Percentiles rank a stretch among this genome's conserved stretches.
Evolutionary conservation across 192 early-diverging fungal genomes (phyloP).

Genomic region (Podila minutissima): DNA sequence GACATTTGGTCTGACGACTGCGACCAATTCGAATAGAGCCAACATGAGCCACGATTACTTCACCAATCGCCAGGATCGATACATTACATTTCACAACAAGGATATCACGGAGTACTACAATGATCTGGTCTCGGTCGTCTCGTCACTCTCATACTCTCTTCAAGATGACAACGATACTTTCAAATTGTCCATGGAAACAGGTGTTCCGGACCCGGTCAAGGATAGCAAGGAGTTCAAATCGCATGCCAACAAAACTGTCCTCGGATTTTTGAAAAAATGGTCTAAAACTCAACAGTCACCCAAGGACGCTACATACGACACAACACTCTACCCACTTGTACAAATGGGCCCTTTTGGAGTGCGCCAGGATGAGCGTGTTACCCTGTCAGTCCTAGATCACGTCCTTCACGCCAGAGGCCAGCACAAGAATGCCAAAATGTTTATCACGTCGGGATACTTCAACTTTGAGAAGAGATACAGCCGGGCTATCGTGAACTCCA

Average conservation of each 20-base stretch:
- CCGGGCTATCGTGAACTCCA: constrained; percentile 64
- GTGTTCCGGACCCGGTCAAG: constrained; percentile 65
- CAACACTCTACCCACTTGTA: constrained; percentile 80
- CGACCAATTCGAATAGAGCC: constrained; percentile 67
- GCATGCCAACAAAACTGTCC: constrained; percentile 60
- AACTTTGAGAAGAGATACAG: constrained; percentile 85
- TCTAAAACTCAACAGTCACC: constrained; percentile 18
- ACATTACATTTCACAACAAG: constrained; percentile 73
- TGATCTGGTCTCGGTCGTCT: constrained; percentile 70
- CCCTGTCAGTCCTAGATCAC: constrained; percentile 70
- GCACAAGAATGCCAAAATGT: constrained; percentile 62
- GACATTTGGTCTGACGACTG: not conserved
- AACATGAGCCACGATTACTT: constrained; percentile 97
- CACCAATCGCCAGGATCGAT: constrained; percentile 94
- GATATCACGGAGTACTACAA: constrained; percentile 76
- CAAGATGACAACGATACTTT: constrained; percentile 9
- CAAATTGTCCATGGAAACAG: constrained; percentile 9
- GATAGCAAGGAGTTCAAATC: constrained; percentile 65
- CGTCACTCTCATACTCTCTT: constrained; percentile 68
- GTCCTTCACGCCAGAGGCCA: constrained; percentile 18
- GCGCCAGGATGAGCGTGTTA: constrained; percentile 78
- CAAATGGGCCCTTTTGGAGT: constrained; percentile 89
- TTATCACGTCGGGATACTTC: constrained; percentile 93
- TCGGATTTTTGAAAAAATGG: constrained; percentile 61
- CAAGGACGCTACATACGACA: constrained; percentile 58